Conservation (phyloP, 2,329 filamentous ascomycete species). For the Verruconis gallopava region DNA sequence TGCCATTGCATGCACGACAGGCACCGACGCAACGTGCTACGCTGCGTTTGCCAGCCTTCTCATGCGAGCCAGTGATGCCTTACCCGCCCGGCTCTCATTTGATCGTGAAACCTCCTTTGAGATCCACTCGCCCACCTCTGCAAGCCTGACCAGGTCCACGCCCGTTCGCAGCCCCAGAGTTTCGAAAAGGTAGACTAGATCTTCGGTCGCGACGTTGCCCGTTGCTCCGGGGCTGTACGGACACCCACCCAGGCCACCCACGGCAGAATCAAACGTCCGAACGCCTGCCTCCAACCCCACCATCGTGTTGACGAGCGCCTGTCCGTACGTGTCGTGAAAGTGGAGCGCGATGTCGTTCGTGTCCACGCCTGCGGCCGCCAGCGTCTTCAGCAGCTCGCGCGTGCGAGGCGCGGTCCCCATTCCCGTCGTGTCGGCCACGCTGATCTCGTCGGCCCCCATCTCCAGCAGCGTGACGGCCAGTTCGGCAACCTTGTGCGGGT, state of each 20-base stretch:
- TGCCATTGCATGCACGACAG: no score
- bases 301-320: conserved; percentile 70
- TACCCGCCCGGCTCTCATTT: conserved; percentile 27
- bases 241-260: conserved; percentile 71
- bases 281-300: conserved; percentile 67
- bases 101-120: conserved; percentile 21
- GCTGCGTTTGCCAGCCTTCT: no score
- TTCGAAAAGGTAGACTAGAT: conserved; percentile 64
- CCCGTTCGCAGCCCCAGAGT: conserved; percentile 63
- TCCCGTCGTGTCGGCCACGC: conserved; percentile 79
- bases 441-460: conserved; percentile 84
- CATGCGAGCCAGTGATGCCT: conserved; percentile 23
- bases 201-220: conserved; percentile 75
- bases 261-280: conserved; percentile 64
- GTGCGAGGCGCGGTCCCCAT: conserved; percentile 73
- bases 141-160: conserved; percentile 32
- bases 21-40: no score
- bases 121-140: conserved; percentile 27
- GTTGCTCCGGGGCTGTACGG: conserved; percentile 77
- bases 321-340: conserved; percentile 81
- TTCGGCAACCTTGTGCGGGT: conserved; percentile 47
- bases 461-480: conserved; percentile 56
- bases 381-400: conserved; percentile 48
- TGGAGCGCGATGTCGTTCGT: conserved; percentile 65
- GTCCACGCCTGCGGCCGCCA: conserved; percentile 54